Conservation (phyloP, 257 asterid genomes). For the Misopates orontium region DNA sequence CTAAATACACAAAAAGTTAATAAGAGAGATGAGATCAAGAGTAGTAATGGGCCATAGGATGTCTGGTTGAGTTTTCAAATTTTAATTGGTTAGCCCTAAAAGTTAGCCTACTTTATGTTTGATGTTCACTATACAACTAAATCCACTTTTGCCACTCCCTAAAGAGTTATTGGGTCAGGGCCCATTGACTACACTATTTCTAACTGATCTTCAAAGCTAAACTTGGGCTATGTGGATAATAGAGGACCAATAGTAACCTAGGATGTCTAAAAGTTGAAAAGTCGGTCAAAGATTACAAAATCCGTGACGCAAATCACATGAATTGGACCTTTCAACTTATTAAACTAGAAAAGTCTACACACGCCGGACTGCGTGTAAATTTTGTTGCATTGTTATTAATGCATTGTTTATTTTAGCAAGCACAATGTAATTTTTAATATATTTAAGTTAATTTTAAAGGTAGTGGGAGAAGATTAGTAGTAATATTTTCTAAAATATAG, state of each 20-base stretch:
- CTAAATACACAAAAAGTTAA: conserved; percentile 12
- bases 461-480: too few relatives aligned
- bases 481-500: too few relatives aligned
- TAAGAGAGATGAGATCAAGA: conserved; percentile 18
- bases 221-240: conserved; percentile 22
- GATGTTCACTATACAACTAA: conserved; percentile 5
- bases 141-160: background rate
- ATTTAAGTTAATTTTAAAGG: too few relatives aligned
- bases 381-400: too few relatives aligned
- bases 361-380: too few relatives aligned
- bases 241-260: background rate
- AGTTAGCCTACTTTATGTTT: conserved; percentile 12
- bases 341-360: too few relatives aligned
- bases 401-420: too few relatives aligned
- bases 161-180: conserved; percentile 11
- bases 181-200: conserved; percentile 11
- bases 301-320: conserved; percentile 28
- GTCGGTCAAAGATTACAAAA: background rate
- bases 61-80: conserved; percentile 6
- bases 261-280: conserved; percentile 10
- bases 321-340: conserved; percentile 29
- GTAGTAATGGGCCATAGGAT: background rate
- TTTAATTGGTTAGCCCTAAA: conserved; percentile 12
- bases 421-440: too few relatives aligned
- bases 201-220: conserved; percentile 38